Base-by-base conservation (phyloP, 2,329 filamentous ascomycete species). In the Botrytis hyacinthi region DNA sequence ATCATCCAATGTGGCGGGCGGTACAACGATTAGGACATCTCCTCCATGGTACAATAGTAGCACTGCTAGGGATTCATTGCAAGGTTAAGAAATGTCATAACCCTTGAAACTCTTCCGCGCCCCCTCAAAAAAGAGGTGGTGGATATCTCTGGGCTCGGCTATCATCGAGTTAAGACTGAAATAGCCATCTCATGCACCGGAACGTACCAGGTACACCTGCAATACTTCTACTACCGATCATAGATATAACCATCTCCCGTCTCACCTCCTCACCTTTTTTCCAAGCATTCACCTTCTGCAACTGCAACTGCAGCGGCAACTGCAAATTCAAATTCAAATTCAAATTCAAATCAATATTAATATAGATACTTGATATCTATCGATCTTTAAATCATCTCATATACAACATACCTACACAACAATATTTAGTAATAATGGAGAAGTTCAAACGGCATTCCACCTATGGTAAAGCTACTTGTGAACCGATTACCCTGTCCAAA, bases 391-490 rank as follows among this genome's bases (percentile, higher is more conserved):
- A 4, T 12, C 7, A 2, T 29, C 32, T 29, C 26, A 42, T 42
- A 54, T 54, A 20, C 32, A 20, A n/a, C 12, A 26, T 14, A 42
- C n/a, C 9, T 37, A 37, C 8, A 37, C 51, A 9, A 1, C n/a
- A 29, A 32, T 4, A 57, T 57, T 9, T 37, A 71, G 48, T 42
- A 10, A 67, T 5, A 18, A 46, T 68, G 32, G 71, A 46, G 29
- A 72, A 69, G 37, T 68, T 37, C 3, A 72, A 67, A 61, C 62
- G 63, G 10, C 37, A 42, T 42, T 68, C 29, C 37, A 68, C 29
- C 7, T 59, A 42, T 32, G 71, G 71, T 3, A 72, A 72, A 72
- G 66, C 63, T 54, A 68, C 70, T 22, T 72, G 37, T 46, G 61
- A 60, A 12, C 40, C 71, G 8, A 32, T 69, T n/a, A 32, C 51